Evolutionary conservation across 805 yeast genomes (phyloP).

Genomic region (Ogataea glucozyma): DNA sequence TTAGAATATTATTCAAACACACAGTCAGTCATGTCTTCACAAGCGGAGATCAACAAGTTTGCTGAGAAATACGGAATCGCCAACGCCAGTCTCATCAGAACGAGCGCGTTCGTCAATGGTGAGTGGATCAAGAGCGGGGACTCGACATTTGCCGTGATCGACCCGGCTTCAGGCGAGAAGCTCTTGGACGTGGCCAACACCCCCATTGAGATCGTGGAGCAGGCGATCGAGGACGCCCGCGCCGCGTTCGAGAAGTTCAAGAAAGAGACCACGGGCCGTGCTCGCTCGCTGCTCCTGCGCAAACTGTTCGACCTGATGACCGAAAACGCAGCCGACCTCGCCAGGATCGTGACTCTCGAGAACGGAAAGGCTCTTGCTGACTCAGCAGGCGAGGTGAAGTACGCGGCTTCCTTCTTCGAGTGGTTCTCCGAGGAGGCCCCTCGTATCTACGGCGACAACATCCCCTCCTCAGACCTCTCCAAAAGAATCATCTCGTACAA

Average conservation of each 20-base stretch:
- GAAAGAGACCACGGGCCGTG: slow-evolving; percentile 51
- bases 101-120: slow-evolving; percentile 72
- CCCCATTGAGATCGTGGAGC: slow-evolving; percentile 45
- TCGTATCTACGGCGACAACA: slow-evolving; percentile 63
- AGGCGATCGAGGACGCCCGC: slow-evolving; percentile 58
- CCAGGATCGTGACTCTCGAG: slow-evolving; percentile 61
- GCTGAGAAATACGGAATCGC: slow-evolving; percentile 38
- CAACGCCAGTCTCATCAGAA: slow-evolving; percentile 53
- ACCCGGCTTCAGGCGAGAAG: slow-evolving; percentile 68
- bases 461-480: slow-evolving; percentile 51
- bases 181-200: slow-evolving; percentile 59
- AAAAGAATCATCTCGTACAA: slow-evolving; percentile 57
- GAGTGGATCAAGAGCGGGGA: slow-evolving; percentile 56
- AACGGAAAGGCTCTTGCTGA: slow-evolving; percentile 76
- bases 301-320: slow-evolving; percentile 54
- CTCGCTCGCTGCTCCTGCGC: slow-evolving; percentile 53
- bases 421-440: slow-evolving; percentile 90
- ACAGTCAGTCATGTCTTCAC: slow-evolving; percentile 36
- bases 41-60: slow-evolving; percentile 27
- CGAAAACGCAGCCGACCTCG: slow-evolving; percentile 65
- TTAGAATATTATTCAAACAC: too few relatives aligned
- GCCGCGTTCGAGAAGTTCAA: slow-evolving; percentile 54
- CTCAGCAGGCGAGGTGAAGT: slow-evolving; percentile 67
- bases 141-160: slow-evolving; percentile 60
- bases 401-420: slow-evolving; percentile 76